These are phyloP conservation scores for Alternaria angustiovoidea DNA, from an alignment of 2,329 filamentous ascomycete species.

Conservation along the genomic window DNA sequence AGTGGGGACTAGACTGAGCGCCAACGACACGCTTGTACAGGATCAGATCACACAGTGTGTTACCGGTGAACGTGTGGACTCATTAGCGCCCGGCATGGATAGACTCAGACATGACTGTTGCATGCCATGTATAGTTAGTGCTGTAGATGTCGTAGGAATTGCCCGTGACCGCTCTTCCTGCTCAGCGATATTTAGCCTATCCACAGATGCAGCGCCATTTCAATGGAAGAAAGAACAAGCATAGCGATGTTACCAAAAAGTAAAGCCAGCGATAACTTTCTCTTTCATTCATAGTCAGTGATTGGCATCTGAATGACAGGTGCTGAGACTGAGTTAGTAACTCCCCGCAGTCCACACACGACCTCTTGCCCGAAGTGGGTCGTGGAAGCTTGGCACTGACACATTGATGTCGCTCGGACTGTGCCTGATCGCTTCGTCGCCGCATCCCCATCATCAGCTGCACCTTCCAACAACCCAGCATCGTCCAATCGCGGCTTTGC, in stretches of 20 bases:
- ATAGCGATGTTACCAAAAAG: not conserved
- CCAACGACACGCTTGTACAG: not conserved
- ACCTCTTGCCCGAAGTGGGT: conserved; percentile 10
- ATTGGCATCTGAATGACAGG: not conserved
- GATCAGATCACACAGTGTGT: not conserved
- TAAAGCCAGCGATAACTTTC: not conserved
- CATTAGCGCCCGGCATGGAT: not conserved
- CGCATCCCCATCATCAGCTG: conserved; percentile 8
- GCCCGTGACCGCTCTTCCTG: not conserved
- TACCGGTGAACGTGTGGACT: not conserved
- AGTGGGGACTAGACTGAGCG: not conserved
- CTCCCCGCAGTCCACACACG: conserved; percentile 14
- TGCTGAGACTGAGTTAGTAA: not conserved
- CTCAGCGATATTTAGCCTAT: not conserved
- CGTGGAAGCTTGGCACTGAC: conserved; percentile 19
- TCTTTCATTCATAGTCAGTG: not conserved
- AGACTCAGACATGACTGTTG: not conserved
- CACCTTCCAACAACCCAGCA: not conserved
- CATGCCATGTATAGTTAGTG: not conserved
- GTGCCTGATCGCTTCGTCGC: conserved; percentile 4
- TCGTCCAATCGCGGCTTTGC: conserved; percentile 9
- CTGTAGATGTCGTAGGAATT: not conserved
- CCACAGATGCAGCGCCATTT: not conserved
- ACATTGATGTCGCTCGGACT: conserved; percentile 6
- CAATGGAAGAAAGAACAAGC: not conserved